Conservation (phyloP, 768 basidiomycete genomes). For the Mycena venus region DNA sequence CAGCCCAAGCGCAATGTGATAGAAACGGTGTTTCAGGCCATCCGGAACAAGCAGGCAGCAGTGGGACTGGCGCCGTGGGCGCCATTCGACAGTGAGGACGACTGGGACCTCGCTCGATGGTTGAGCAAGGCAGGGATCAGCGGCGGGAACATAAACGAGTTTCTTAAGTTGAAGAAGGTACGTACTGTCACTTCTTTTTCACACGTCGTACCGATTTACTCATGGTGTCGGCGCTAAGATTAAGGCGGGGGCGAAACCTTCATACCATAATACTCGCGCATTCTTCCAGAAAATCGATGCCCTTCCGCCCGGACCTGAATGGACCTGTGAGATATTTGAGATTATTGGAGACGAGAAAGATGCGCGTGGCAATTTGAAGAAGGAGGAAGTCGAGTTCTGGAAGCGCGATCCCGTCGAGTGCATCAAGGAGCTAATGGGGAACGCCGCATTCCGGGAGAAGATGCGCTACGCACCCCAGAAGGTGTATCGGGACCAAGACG, state of each 20-base stretch:
- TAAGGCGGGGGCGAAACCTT: too few relatives aligned
- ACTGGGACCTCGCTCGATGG: constrained; percentile 27
- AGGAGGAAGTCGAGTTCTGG: constrained; percentile 43
- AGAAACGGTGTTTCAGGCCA: constrained; percentile 11
- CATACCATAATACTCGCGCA: constrained; percentile 4
- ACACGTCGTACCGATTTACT: too few relatives aligned
- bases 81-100: constrained; percentile 19
- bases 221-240: constrained; percentile 11
- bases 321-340: constrained; percentile 36
- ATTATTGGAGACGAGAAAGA: constrained; percentile 36
- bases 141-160: constrained; percentile 5
- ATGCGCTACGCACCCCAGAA: too few relatives aligned
- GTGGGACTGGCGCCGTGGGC: background rate
- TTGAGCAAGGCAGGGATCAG: constrained; percentile 15
- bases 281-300: constrained; percentile 41
- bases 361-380: constrained; percentile 5
- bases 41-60: background rate
- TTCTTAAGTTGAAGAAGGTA: constrained; percentile 15
- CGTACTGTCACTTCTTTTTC: too few relatives aligned
- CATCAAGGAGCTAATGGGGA: too few relatives aligned
- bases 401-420: too few relatives aligned
- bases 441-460: too few relatives aligned
- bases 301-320: constrained; percentile 37
- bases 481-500: constrained; percentile 19
- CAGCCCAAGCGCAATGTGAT: background rate